phyloP scores from a whole-genome alignment of 2,329 filamentous ascomycete genomes.

The Claviceps humidiphila region DNA sequence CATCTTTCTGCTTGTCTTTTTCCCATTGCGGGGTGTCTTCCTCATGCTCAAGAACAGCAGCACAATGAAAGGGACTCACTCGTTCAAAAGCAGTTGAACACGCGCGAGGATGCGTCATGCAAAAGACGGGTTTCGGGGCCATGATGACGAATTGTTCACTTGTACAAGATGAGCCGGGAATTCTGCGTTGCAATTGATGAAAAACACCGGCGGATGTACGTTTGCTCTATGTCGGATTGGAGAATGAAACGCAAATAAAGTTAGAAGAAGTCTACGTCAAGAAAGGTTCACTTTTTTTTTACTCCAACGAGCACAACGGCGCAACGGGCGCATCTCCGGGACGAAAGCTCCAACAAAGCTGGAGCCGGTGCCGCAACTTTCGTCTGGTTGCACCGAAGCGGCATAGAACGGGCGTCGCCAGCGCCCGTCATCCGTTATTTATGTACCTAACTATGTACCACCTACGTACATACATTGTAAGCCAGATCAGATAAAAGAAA shows the following conservation, averaged over 20 bases:
- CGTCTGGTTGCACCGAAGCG: too few species aligned
- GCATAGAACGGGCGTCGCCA: too few species aligned
- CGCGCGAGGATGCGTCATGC: slow-evolving; percentile 84
- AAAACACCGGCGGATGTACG: neutral
- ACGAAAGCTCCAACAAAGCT: slow-evolving; percentile 15
- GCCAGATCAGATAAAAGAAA: too few species aligned
- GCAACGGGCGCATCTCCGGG: neutral
- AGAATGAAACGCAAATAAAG: neutral
- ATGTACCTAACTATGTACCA: too few species aligned
- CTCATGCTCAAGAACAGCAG: neutral
- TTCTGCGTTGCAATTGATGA: neutral
- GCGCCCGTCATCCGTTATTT: too few species aligned
- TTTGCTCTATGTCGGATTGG: neutral
- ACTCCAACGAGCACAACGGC: neutral
- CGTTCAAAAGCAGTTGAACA: slow-evolving; percentile 96
- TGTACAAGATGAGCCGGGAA: neutral
- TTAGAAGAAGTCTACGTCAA: too few species aligned
- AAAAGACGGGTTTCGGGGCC: slow-evolving; percentile 52
- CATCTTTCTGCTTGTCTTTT: neutral
- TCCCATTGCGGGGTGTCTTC: too few species aligned
- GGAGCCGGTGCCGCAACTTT: too few species aligned
- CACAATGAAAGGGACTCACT: slow-evolving; percentile 35
- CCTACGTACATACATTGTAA: too few species aligned
- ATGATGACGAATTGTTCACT: neutral
- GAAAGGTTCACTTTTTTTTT: neutral